Base-by-base conservation (phyloP, 1,139 yeast genomes). In the Candida smagusa region DNA sequence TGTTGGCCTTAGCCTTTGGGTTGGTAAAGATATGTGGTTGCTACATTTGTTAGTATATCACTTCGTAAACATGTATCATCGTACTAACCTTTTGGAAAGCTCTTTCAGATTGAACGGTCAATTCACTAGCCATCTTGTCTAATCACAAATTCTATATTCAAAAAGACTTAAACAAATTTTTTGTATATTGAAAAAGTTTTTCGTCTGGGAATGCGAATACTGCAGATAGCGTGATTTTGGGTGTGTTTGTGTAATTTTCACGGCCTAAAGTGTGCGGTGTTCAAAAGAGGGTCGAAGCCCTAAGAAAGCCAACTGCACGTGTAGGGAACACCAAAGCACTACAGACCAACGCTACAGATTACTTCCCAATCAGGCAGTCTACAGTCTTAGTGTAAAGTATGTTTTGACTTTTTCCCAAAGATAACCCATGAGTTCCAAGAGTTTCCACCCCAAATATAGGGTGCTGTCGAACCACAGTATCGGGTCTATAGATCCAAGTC, bases 21-120 rank as follows among this genome's bases (percentile, higher is more conserved):
- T 94, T 92, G 80, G 90, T 90, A 95, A 92, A 94, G 83, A 94
- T 90, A 83, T 94, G 98, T 72, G 97, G 97, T 87, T 92, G 98
- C 97, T 86, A 69, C 44, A 47, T 30, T 25, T 40, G 71, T 65
- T 65, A 66, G 73, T 67, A 65, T 42, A 26, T 31, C 30, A 31
- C 28, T 30, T 23, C 31, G 25, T 36, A 4, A n/a, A 26, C 13
- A 9, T 33, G 11, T 25, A 6, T 11, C 25, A 28, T 12, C 40
- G 45, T 61, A 76, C 94, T 71, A 80, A 86, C 95, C 95, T 92
- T 94, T 85, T 92, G 98, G 96, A 84, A 92, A 87, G 98, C 98
- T 81, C 96, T 92, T 84, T 94, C 98, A 72, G 97, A 86, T 85
- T 92, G 99, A 79, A 94, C 99, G 74, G 96, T 89, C 81, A 92